Evolutionary conservation across 2,329 filamentous ascomycete species (phyloP), one percentile per base, ranked within the genome.

Genomic region (Geosmithia morbida): DNA sequence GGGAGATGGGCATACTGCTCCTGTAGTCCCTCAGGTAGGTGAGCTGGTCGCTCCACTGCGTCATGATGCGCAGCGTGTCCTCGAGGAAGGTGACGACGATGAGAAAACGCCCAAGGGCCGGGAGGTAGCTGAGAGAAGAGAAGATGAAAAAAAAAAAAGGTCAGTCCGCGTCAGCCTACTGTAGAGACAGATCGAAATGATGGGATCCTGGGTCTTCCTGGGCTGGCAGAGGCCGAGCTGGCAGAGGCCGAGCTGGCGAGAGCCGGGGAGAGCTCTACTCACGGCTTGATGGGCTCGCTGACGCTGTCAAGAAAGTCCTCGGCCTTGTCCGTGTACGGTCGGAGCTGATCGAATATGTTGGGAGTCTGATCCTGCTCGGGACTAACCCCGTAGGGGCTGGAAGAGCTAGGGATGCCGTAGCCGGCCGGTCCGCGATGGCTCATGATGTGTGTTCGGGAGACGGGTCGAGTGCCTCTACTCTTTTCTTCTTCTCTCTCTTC

Each of bases 11-110:
- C 85, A 69, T 84, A 97, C 90, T 96, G 65, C 87, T 77, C 62
- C 90, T 78, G 74, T 94, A 97, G 58, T 95, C 86, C 63, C 85
- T 82, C 48, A 98, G 80, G 65, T 97, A 98, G 51, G 85, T 73
- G 51, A 98, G 77, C 72, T 98, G 92, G 64, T 97, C 92, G 61
- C 64, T 81, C 89, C 92, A 98, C 80, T 98, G 92, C 56, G 92
- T 98, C 57, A 97, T 73, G 67, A 98, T 98, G 63, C 92, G 81
- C 52, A 98, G 72, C 45, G 89, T 87, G 71, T 98, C 92, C 68
- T 98, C 92, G 57, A 98, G 75, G 70, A 98, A 98, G 52, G 92
- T 98, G 47, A 97, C 92, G 48, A 98, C 92, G 57, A 98, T 98
- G 56, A 98, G 69, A 67, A 97, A 97, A 55, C 92, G 87, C 55